Base-by-base conservation (phyloP, 306 rosid species). In the Hippophae gyantsensis region DNA sequence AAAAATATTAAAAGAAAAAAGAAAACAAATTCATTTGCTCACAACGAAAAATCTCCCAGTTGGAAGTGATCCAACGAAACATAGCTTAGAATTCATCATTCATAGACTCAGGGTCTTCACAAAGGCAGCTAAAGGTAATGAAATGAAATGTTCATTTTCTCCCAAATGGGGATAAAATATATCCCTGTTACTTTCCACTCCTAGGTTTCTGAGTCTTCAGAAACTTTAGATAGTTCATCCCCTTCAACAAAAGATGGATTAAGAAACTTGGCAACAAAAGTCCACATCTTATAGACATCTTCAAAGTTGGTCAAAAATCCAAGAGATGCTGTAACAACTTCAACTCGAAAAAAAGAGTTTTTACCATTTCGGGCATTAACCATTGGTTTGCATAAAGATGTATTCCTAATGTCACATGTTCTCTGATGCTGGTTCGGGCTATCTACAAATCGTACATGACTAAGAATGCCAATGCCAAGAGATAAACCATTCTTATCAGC, bases 231-330 rank as follows among this genome's bases (percentile, higher is more conserved):
- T 54, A 66, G 42, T 7, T 45, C 74, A 46, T 67, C 65, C 57
- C 56, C 48, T 70, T 78, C 63, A 56, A 85, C 83, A 65, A 85
- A 88, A 60, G 85, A 13, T 1, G 84, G 94, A 69, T 82, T 81
- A 48, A 92, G 96, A 80, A 92, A 92, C 81, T 88, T 92, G 3
- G 93, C 95, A n/a, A 88, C 74, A 71, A 92, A 85, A 46, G 89
- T 95, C 99, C 96, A 92, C 82, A 92, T 73, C 76, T 82, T 92
- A 48, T 88, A 88, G 49, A 87, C 99, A 72, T 92, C 99, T 63
- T 88, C 93, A 61, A 92, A 92, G 83, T 92, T 92, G 38, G 96
- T 83, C 64, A 92, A 77, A 76, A 92, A 88, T 25, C 99, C 75
- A 12, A 92, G 83, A 6, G 99, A 85, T 4, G 93, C 99, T 9